Percentiles rank a stretch among this genome's conserved stretches.
Conservation (phyloP, 805 yeast genomes). For the Pichia membranifaciens region DNA sequence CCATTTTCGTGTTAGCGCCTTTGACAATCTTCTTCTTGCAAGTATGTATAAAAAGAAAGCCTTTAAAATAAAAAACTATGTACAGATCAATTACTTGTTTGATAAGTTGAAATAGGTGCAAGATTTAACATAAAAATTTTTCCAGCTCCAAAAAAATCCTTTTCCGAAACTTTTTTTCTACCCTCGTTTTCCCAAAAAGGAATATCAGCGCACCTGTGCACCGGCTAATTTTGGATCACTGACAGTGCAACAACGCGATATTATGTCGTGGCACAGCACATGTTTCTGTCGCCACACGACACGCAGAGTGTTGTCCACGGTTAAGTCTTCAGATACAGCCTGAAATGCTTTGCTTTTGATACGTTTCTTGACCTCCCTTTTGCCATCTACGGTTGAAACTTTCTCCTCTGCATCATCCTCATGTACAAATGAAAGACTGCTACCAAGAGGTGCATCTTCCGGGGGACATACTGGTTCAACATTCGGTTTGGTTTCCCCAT, state of each 20-base stretch:
- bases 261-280: background rate
- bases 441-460: slow-evolving; percentile 31
- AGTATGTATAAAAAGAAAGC: slow-evolving; percentile 9
- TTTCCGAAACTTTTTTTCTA: too few relatives aligned
- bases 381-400: too few relatives aligned
- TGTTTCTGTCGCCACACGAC: slow-evolving; percentile 3
- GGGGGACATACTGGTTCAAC: slow-evolving; percentile 50
- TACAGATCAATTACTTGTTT: too few relatives aligned
- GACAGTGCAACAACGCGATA: background rate
- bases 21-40: too few relatives aligned
- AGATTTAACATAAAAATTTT: background rate
- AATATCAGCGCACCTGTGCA: slow-evolving; percentile 6
- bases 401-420: background rate
- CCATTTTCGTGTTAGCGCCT: slow-evolving; percentile 39
- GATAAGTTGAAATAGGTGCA: too few relatives aligned
- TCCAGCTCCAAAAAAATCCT: background rate
- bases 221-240: background rate
- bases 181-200: background rate
- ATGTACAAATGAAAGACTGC: background rate
- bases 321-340: background rate
- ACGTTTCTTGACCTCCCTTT: slow-evolving; percentile 9
- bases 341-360: slow-evolving; percentile 8
- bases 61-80: background rate
- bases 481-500: background rate
- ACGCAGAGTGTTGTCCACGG: background rate